These are phyloP conservation scores for Suillus sp. DNA, from an alignment of 768 basidiomycete genomes.

Conservation along the genomic window DNA sequence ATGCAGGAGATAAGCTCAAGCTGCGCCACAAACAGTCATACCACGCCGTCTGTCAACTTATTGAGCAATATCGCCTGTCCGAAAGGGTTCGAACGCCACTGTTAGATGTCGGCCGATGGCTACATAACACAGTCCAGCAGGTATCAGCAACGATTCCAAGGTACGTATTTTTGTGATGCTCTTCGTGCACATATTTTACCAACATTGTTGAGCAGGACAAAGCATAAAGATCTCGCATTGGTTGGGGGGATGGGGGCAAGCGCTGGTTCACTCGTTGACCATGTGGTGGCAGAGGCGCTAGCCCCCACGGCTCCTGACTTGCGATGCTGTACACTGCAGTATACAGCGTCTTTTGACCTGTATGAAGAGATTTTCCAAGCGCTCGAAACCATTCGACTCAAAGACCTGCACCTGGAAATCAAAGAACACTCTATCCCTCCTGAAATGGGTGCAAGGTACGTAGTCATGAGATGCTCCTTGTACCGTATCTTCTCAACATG, in stretches of 20 bases:
- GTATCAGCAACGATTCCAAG: not conserved
- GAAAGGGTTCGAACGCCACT: not conserved
- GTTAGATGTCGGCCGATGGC: not conserved
- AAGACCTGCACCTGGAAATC: slow-evolving; percentile 26
- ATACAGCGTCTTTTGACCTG: not conserved
- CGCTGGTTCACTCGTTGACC: not conserved
- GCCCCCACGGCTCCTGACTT: slow-evolving; percentile 20
- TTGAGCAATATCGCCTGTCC: slow-evolving; percentile 1
- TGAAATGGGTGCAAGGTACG: not conserved
- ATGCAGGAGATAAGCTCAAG: slow-evolving; percentile 22
- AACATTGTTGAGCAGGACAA: not conserved
- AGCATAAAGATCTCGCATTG: not conserved
- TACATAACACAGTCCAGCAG: not conserved
- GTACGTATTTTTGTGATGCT: not conserved
- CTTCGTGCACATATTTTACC: not conserved
- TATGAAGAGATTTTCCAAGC: slow-evolving; percentile 18
- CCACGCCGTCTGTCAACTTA: slow-evolving; percentile 23
- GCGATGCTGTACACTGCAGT: not conserved
- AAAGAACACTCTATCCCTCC: slow-evolving; percentile 17
- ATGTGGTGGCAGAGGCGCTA: slow-evolving; percentile 31
- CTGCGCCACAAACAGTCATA: slow-evolving; percentile 22
- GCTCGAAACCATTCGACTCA: slow-evolving; percentile 31
- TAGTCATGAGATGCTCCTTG: no score
- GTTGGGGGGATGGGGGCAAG: not conserved
- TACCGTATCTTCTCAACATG: not conserved